These are phyloP conservation scores for Trichophyton benhamiae DNA, from an alignment of 2,329 filamentous ascomycete species.

Conservation along the genomic window DNA sequence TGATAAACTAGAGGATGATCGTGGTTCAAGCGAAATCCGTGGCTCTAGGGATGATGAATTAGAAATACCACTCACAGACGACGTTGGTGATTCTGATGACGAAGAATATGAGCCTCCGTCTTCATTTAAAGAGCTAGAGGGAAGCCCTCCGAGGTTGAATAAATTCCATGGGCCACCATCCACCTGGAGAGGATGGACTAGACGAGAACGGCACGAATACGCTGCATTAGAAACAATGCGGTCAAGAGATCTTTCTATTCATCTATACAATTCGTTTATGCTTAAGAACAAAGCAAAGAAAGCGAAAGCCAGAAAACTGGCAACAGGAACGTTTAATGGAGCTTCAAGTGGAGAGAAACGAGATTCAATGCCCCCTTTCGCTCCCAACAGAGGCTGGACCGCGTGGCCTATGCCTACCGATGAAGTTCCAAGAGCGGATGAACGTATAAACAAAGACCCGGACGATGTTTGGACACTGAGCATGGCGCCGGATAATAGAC, in stretches of 20 bases:
- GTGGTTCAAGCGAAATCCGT: slow-evolving; percentile 11
- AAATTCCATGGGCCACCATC: slow-evolving; percentile 55
- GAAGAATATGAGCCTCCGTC: slow-evolving; percentile 4
- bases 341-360: slow-evolving; percentile 5
- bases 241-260: slow-evolving; percentile 56
- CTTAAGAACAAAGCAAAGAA: slow-evolving; percentile 43
- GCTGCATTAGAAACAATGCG: slow-evolving; percentile 51
- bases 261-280: slow-evolving; percentile 67
- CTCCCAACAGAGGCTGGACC: slow-evolving; percentile 54
- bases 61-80: neutral
- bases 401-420: slow-evolving; percentile 65
- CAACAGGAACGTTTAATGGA: neutral
- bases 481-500: slow-evolving; percentile 32
- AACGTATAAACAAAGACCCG: slow-evolving; percentile 39
- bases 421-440: slow-evolving; percentile 47
- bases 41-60: slow-evolving; percentile 10
- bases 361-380: slow-evolving; percentile 21
- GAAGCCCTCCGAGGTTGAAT: slow-evolving; percentile 34
- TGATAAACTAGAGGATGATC: slow-evolving; percentile 15
- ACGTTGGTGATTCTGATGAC: neutral
- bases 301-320: neutral
- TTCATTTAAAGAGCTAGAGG: slow-evolving; percentile 3
- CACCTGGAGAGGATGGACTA: slow-evolving; percentile 78
- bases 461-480: slow-evolving; percentile 43
- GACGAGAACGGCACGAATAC: slow-evolving; percentile 61